Percentiles rank a stretch among this genome's conserved stretches.
phyloP scores from a whole-genome alignment of 164 flowering plant genomes.

The Chimonanthus praecox region DNA sequence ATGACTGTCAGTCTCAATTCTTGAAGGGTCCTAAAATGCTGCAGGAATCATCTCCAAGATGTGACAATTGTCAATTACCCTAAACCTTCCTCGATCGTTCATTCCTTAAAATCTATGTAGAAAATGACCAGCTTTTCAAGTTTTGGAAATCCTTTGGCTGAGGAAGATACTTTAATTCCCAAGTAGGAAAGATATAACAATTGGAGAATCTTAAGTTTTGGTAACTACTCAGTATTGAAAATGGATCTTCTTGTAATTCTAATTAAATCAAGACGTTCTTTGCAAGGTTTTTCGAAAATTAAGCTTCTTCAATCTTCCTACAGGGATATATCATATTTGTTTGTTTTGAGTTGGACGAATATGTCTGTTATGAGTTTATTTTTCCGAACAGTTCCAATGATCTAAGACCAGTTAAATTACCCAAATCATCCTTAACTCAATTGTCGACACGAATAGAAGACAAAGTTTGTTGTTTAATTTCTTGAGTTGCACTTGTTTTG shows the following conservation, averaged over 20 bases:
- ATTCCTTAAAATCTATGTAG: neutral
- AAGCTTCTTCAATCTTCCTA: neutral
- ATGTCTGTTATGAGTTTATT: neutral
- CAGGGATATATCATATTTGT: no score
- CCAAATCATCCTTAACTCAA: neutral
- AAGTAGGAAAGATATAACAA: neutral
- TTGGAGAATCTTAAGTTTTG: neutral
- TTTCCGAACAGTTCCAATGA: neutral
- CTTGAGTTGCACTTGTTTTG: neutral
- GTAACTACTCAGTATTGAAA: neutral
- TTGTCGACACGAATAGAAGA: neutral
- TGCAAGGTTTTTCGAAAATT: neutral
- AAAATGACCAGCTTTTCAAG: neutral
- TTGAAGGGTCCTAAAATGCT: constrained; percentile 18
- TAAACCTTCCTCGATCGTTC: neutral
- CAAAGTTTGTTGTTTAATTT: neutral
- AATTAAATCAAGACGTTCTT: neutral
- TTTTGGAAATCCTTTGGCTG: neutral
- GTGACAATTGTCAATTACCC: constrained; percentile 5
- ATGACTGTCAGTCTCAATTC: neutral
- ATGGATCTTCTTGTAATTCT: neutral
- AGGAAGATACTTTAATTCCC: constrained; percentile 2
- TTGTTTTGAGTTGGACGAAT: neutral
- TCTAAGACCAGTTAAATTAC: neutral
- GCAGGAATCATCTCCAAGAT: constrained; percentile 22